phyloP scores from a whole-genome alignment of 805 yeast species.

The Suhomyces xylopsoci region DNA sequence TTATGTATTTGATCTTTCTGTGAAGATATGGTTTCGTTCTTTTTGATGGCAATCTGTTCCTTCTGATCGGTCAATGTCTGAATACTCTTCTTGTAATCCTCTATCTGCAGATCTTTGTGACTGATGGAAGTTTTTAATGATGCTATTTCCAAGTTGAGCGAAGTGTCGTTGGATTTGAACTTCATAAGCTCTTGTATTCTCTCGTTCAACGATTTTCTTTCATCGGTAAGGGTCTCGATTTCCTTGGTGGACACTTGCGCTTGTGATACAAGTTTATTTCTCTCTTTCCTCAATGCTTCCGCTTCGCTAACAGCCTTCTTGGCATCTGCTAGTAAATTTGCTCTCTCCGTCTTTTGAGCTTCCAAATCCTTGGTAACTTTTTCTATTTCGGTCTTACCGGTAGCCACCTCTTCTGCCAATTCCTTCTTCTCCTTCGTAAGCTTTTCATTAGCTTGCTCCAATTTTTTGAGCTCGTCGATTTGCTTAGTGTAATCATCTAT shows the following conservation, averaged over 20 bases:
- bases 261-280: not conserved
- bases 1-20: constrained; percentile 36
- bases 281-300: not conserved
- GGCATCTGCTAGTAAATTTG: not conserved
- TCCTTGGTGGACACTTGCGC: constrained; percentile 17
- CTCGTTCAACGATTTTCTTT: constrained; percentile 37
- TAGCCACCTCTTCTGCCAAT: not conserved
- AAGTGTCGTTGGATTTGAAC: constrained; percentile 37
- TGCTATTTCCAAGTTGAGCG: constrained; percentile 48
- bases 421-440: constrained; percentile 4
- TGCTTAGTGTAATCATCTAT: not conserved
- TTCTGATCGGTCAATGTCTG: constrained; percentile 25
- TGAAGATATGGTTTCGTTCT: constrained; percentile 31
- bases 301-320: not conserved
- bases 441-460: constrained; percentile 11
- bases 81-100: constrained; percentile 34
- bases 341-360: not conserved
- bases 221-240: constrained; percentile 23
- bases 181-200: constrained; percentile 28
- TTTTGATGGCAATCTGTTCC: not conserved
- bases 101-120: constrained; percentile 43
- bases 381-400: not conserved
- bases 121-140: constrained; percentile 43
- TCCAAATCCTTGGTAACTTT: not conserved
- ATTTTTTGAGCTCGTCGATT: constrained; percentile 3